These are phyloP conservation scores for Aurantiochytrium sp. DNA, from an alignment of 108 stramenopile genomes.

Conservation along the genomic window DNA sequence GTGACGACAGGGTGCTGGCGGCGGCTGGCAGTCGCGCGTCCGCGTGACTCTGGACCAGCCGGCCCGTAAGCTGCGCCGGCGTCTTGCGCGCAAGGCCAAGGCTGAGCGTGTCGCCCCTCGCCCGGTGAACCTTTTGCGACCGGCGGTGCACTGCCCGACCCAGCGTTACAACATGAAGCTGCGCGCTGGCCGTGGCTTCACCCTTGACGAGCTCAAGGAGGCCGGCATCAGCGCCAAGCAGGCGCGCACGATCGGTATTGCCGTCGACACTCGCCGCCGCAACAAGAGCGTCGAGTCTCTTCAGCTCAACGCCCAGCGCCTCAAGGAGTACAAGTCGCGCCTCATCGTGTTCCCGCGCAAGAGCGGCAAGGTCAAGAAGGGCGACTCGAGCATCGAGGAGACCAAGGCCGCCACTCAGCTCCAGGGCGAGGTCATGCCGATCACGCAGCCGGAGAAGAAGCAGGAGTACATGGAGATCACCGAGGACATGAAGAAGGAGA, in stretches of 20 bases:
- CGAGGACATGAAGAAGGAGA: slow-evolving; percentile 66
- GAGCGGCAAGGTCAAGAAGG: slow-evolving; percentile 68
- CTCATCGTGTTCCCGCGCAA: slow-evolving; percentile 81
- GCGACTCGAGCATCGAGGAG: slow-evolving; percentile 56
- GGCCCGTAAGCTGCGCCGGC: slow-evolving; percentile 87
- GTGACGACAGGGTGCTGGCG: neutral
- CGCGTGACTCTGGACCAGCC: slow-evolving; percentile 88
- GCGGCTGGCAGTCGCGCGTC: slow-evolving; percentile 62
- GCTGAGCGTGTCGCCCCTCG: slow-evolving; percentile 90
- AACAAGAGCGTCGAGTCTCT: slow-evolving; percentile 77
- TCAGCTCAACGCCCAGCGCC: slow-evolving; percentile 77
- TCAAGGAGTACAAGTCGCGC: slow-evolving; percentile 85
- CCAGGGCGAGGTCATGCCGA: slow-evolving; percentile 65
- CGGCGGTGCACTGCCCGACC: slow-evolving; percentile 89
- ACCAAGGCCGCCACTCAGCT: slow-evolving; percentile 62
- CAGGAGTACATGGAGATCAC: slow-evolving; percentile 69
- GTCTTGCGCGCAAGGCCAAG: slow-evolving; percentile 77
- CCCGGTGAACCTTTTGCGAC: slow-evolving; percentile 76
- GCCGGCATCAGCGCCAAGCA: slow-evolving; percentile 73
- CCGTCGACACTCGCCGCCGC: slow-evolving; percentile 84
- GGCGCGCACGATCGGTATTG: slow-evolving; percentile 88
- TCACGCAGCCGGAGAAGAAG: slow-evolving; percentile 52
- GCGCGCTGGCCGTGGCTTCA: slow-evolving; percentile 90
- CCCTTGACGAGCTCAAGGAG: slow-evolving; percentile 86
- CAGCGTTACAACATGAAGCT: slow-evolving; percentile 89